These are phyloP conservation scores for Amanita pallidorosea DNA, from an alignment of 768 basidiomycete species.

Conservation along the genomic window DNA sequence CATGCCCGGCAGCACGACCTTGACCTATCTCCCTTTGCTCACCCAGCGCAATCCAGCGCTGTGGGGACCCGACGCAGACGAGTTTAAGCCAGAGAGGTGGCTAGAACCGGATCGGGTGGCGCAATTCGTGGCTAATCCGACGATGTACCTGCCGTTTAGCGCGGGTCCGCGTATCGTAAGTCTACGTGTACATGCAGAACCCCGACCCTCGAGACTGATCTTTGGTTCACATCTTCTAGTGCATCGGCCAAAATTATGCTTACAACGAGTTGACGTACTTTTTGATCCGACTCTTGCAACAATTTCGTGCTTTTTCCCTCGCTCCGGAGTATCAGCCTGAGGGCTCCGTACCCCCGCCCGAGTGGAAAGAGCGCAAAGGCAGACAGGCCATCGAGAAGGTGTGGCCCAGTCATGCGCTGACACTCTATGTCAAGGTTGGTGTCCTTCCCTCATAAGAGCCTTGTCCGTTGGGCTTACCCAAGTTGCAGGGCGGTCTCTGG, in stretches of 20 bases:
- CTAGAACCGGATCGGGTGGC: constrained; percentile 43
- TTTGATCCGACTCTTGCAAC: constrained; percentile 56
- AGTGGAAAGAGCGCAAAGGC: constrained; percentile 40
- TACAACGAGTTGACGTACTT: constrained; percentile 71
- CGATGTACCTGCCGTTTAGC: constrained; percentile 68
- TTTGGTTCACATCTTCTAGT: constrained; percentile 26
- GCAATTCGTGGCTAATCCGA: constrained; percentile 43
- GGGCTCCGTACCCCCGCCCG: constrained; percentile 48
- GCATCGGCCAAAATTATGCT: constrained; percentile 65
- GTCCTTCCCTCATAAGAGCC: background rate
- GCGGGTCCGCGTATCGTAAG: constrained; percentile 52
- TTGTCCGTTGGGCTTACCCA: background rate
- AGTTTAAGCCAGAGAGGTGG: constrained; percentile 78
- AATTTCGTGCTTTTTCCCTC: constrained; percentile 48
- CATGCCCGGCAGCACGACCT: constrained; percentile 44
- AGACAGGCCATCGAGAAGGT: constrained; percentile 47
- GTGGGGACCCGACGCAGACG: constrained; percentile 70
- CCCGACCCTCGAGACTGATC: background rate
- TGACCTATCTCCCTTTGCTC: constrained; percentile 52
- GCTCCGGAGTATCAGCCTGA: constrained; percentile 51
- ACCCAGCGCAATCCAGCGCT: constrained; percentile 56
- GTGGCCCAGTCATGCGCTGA: constrained; percentile 54
- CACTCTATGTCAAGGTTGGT: constrained; percentile 55
- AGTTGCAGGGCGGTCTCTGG: constrained; percentile 48
- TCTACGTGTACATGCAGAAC: background rate